Conservation (phyloP, 1,139 yeast species). For the Suhomyces panamericanus region DNA sequence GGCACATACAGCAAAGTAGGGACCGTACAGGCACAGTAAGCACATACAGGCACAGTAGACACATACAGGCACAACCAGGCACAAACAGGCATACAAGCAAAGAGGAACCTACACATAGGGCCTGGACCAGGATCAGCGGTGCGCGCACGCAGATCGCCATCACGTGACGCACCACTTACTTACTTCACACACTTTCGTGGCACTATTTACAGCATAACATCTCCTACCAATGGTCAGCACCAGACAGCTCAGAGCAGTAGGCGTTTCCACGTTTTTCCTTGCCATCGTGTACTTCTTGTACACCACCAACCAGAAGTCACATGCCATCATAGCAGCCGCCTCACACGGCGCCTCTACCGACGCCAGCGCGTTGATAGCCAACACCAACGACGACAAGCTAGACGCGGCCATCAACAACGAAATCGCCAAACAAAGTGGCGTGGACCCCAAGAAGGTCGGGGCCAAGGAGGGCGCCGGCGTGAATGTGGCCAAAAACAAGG, state of each 20-base stretch:
- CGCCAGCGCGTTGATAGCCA: conserved; percentile 28
- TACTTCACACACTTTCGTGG: background rate
- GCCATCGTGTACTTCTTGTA: conserved; percentile 19
- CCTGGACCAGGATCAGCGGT: background rate
- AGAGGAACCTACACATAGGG: too few relatives aligned
- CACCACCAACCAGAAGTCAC: conserved; percentile 10
- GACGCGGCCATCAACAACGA: conserved; percentile 46
- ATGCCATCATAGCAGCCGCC: conserved; percentile 6
- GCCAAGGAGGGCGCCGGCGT: conserved; percentile 5
- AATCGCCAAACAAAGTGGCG: conserved; percentile 26
- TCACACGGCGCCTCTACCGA: conserved; percentile 2
- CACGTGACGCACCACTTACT: background rate
- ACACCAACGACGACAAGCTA: conserved; percentile 36
- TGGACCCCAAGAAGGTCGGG: conserved; percentile 5
- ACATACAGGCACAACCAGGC: too few relatives aligned
- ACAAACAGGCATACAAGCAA: too few relatives aligned
- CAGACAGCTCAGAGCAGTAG: conserved; percentile 22
- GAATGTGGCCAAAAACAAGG: background rate
- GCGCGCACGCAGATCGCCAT: background rate
- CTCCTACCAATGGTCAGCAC: conserved; percentile 18
- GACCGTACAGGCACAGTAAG: too few relatives aligned
- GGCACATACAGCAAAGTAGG: too few relatives aligned
- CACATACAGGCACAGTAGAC: too few relatives aligned
- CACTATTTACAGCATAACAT: background rate
- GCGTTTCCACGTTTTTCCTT: conserved; percentile 18